Evolutionary conservation across 129 eudicot species (phyloP).

Genomic region (Pittosporum tobira): DNA sequence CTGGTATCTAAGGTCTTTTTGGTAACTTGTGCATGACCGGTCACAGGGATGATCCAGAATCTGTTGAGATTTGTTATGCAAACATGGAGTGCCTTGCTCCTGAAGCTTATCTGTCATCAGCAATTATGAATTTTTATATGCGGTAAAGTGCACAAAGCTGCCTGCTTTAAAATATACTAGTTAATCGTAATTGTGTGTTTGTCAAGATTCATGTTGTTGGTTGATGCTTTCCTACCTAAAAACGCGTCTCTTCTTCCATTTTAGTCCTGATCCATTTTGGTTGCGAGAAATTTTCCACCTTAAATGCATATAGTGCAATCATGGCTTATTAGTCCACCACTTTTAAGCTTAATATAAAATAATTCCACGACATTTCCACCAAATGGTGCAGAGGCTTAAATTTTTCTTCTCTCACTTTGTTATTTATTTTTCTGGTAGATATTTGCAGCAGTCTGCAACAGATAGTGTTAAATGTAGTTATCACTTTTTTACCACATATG

Average conservation of each 20-base stretch:
- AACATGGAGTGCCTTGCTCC: slow-evolving; percentile 76
- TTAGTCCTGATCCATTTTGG: too few species aligned
- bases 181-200: too few species aligned
- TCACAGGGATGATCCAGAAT: slow-evolving; percentile 55
- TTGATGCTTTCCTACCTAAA: too few species aligned
- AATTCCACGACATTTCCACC: too few species aligned
- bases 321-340: too few species aligned
- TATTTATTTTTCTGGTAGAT: slow-evolving; percentile 38
- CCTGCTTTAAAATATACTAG: neutral
- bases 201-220: too few species aligned
- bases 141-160: slow-evolving; percentile 40
- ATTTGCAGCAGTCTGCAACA: slow-evolving; percentile 47
- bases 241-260: too few species aligned
- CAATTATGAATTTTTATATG: slow-evolving; percentile 79
- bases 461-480: slow-evolving; percentile 21
- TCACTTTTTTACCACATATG: slow-evolving; percentile 86
- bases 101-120: slow-evolving; percentile 61
- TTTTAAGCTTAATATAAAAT: too few species aligned
- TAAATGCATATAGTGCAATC: too few species aligned
- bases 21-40: slow-evolving; percentile 4
- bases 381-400: slow-evolving; percentile 3
- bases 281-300: too few species aligned
- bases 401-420: neutral
- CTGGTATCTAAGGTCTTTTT: slow-evolving; percentile 2
- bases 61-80: slow-evolving; percentile 48